phyloP scores from a whole-genome alignment of 257 asterid species.

The Jasminum sambac region DNA sequence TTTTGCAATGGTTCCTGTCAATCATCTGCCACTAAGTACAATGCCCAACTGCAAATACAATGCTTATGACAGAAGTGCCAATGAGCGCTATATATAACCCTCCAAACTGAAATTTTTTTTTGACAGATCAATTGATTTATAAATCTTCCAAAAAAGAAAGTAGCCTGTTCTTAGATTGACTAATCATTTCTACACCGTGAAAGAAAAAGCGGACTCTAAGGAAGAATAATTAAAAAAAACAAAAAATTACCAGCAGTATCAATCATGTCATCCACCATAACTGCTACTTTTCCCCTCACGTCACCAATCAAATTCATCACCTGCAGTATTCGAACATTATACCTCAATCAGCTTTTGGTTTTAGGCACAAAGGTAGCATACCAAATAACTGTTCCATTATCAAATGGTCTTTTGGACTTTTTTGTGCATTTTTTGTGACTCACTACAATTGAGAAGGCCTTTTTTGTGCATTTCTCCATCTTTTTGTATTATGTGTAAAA shows the following conservation, averaged over 20 bases:
- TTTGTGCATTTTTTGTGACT: too few species aligned
- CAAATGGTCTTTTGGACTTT: too few species aligned
- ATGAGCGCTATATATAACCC: not conserved
- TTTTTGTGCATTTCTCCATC: too few species aligned
- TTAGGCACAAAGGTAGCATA: slow-evolving; percentile 7
- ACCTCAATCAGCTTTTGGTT: slow-evolving; percentile 7
- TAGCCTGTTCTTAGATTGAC: not conserved
- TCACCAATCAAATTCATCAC: slow-evolving; percentile 96
- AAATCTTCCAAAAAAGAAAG: not conserved
- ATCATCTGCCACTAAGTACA: slow-evolving; percentile 25
- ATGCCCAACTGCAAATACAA: slow-evolving; percentile 17
- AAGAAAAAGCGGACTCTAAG: slow-evolving; percentile 10
- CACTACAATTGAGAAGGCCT: too few species aligned
- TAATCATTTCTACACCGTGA: not conserved
- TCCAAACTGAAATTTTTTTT: not conserved
- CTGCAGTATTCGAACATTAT: slow-evolving; percentile 37
- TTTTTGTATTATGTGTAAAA: too few species aligned
- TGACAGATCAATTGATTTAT: not conserved
- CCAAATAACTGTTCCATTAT: not conserved
- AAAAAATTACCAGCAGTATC: slow-evolving; percentile 79
- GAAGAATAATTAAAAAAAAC: not conserved
- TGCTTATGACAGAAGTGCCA: slow-evolving; percentile 8
- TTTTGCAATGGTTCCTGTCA: slow-evolving; percentile 82
- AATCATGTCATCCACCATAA: slow-evolving; percentile 95
- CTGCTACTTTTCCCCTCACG: slow-evolving; percentile 86